Percentiles rank a stretch among this genome's conserved stretches.
phyloP scores from a whole-genome alignment of 768 basidiomycete genomes.

The Trametes cubensis region DNA sequence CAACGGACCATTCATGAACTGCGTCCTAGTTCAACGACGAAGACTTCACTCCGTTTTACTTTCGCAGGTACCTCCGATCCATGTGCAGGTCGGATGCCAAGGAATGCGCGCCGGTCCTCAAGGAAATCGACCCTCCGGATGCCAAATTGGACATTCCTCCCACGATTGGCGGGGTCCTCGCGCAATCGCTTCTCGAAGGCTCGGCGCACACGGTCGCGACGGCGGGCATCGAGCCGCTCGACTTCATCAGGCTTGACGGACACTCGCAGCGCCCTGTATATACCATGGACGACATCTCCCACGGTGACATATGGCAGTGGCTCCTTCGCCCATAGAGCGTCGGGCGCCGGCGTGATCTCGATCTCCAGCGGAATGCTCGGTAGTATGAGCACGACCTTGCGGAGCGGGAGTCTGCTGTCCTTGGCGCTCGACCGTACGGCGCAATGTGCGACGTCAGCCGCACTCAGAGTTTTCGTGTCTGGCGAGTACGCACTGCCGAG shows the following conservation, averaged over 20 bases:
- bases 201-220: not conserved
- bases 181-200: conserved; percentile 10
- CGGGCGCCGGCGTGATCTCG: conserved; percentile 30
- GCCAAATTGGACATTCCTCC: conserved; percentile 9
- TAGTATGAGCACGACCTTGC: conserved; percentile 9
- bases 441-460: conserved; percentile 9
- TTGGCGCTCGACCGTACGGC: conserved; percentile 4
- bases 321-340: conserved; percentile 19
- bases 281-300: conserved; percentile 49
- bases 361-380: conserved; percentile 13
- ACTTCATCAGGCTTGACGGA: conserved; percentile 46
- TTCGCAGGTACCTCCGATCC: not conserved
- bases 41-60: not conserved
- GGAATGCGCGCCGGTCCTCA: conserved; percentile 3
- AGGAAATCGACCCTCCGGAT: conserved; percentile 15
- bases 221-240: conserved; percentile 27
- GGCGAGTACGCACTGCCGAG: conserved; percentile 14
- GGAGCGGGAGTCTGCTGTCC: conserved; percentile 5
- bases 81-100: conserved; percentile 6
- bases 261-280: conserved; percentile 49
- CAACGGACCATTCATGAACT: not conserved
- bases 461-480: not conserved
- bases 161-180: conserved; percentile 10
- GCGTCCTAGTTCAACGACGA: conserved; percentile 13
- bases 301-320: conserved; percentile 41